These are phyloP conservation scores for Begonia fuchsioides DNA, from an alignment of 306 rosid species.

Conservation along the genomic window DNA sequence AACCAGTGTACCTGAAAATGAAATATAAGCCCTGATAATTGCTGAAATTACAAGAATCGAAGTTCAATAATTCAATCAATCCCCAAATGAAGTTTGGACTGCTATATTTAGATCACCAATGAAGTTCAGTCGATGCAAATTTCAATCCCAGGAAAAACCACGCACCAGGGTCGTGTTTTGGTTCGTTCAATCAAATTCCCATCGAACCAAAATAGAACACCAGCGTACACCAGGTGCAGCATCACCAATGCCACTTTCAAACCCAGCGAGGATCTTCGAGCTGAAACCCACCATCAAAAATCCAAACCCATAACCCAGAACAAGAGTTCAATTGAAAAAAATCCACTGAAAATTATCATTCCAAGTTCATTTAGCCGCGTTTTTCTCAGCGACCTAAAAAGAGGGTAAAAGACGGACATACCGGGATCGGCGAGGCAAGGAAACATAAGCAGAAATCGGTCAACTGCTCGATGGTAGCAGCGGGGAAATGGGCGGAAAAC, in stretches of 20 bases:
- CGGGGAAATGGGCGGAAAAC: constrained; percentile 22
- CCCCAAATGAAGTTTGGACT: too few species aligned
- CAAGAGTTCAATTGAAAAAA: too few species aligned
- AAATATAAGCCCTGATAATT: too few species aligned
- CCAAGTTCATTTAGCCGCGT: too few species aligned
- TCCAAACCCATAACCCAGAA: too few species aligned
- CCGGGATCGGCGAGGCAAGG: constrained; percentile 90
- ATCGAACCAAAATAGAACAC: constrained; percentile 60
- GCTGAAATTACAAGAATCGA: too few species aligned
- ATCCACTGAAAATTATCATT: too few species aligned
- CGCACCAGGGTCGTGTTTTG: constrained; percentile 70
- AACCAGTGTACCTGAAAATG: constrained; percentile 50
- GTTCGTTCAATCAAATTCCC: constrained; percentile 51
- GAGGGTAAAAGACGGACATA: constrained; percentile 7
- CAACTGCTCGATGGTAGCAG: constrained; percentile 33
- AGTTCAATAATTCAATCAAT: too few species aligned
- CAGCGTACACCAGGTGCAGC: constrained; percentile 51
- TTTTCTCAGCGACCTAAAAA: neutral
- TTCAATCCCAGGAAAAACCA: neutral
- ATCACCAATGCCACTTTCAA: constrained; percentile 56
- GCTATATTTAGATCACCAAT: too few species aligned
- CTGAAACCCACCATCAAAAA: constrained; percentile 22
- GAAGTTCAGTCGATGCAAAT: too few species aligned
- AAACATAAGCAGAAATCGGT: constrained; percentile 26
- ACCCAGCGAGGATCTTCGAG: constrained; percentile 66